Evolutionary conservation across 2,329 filamentous ascomycete genomes (phyloP), one percentile per base, ranked within the genome.

Genomic region (Paraphaeosphaeria sporulosa): DNA sequence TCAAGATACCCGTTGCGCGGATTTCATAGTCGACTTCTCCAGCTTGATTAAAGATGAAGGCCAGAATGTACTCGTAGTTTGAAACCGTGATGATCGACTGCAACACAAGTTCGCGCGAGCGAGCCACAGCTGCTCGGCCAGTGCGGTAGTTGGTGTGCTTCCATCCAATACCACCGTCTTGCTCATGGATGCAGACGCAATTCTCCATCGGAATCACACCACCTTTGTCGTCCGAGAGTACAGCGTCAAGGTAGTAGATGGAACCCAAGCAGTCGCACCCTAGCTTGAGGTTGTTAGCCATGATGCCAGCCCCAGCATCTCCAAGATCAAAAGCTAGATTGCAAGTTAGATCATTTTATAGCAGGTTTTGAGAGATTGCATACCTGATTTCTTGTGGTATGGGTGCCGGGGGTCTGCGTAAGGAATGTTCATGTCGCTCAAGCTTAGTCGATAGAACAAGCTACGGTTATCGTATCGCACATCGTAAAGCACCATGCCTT

Each of bases 41-140:
- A 2, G 88, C 88, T 72, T 91, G 89, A 73, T 90, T 89, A 79
- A 91, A 90, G 55, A 88, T 85, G 76, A 89, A 91, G 2, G 88
- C 88, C 40, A 91, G 82, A 66, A 91, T 90, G 71, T 91, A 91
- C 71, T 91, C 89, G 76, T 91, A 91, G 77, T 91, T 91, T 12
- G 87, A 83, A 4, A 91, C 87, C 0, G 88, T 91, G 76, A 90
- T 89, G 73, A 91, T 91, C 68, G 85, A 86, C 71, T 91, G 89
- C 6, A 91, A 72, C 0, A 91, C 88, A 4, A 91, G 78, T 71
- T 91, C 87, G 27, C 89, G 82, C 63, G 85, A 87, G 21, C 89
- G 84, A 19, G 85, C 84, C 4, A 90, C 83, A 0, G 86, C 88
- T 1, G 89, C 87, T 10, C 87, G 81, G 0, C 85, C 85, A 5